phyloP scores from a whole-genome alignment of 1,284 basidiomycete genomes.

The Puccinia novopanici region DNA sequence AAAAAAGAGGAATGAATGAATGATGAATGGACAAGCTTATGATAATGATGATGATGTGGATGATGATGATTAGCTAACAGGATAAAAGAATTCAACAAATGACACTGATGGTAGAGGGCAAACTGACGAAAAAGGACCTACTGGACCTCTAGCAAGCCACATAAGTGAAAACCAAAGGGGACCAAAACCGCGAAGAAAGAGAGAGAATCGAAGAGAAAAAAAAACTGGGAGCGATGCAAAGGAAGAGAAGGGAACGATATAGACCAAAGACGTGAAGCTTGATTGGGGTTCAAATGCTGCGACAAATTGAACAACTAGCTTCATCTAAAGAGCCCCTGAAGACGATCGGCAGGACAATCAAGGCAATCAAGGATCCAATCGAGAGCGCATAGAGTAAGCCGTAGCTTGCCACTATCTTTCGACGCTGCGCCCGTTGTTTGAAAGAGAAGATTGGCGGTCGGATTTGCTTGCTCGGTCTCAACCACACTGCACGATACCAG shows the following conservation, averaged over 20 bases:
- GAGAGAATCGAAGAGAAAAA: not conserved
- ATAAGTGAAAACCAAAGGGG: constrained; percentile 13
- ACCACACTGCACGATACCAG: constrained; percentile 67
- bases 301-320: constrained; percentile 46
- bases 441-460: constrained; percentile 87
- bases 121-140: not conserved
- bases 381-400: constrained; percentile 43
- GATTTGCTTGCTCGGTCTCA: constrained; percentile 83
- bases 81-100: not conserved
- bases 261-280: not conserved
- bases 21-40: constrained; percentile 14
- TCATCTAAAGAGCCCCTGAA: constrained; percentile 47
- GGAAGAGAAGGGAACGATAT: not conserved
- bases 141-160: not conserved
- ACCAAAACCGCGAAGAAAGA: not conserved
- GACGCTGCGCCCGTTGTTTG: constrained; percentile 80
- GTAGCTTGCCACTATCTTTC: constrained; percentile 66
- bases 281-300: constrained; percentile 28
- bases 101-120: not conserved
- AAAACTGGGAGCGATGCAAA: not conserved
- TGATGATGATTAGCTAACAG: not conserved
- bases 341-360: constrained; percentile 47
- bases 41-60: not conserved
- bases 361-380: constrained; percentile 44
- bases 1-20: not conserved